These are phyloP conservation scores for Deakozyma indianensis DNA, from an alignment of 805 yeast genomes.

Conservation along the genomic window DNA sequence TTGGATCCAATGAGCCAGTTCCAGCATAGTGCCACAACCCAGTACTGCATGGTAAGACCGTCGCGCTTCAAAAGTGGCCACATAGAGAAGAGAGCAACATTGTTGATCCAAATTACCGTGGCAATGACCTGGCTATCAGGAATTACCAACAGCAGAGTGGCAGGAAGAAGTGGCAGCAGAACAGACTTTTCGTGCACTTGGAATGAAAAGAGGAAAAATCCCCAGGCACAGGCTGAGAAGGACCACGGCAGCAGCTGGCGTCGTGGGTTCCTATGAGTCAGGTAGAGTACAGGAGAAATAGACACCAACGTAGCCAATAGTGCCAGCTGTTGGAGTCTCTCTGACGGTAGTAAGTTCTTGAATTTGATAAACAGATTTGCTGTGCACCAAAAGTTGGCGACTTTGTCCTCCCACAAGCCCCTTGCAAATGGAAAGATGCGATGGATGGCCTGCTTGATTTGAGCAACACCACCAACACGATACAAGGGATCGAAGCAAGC, in stretches of 20 bases:
- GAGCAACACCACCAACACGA: constrained; percentile 23
- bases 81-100: constrained; percentile 70
- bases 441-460: constrained; percentile 39
- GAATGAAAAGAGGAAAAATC: constrained; percentile 80
- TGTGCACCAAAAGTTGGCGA: constrained; percentile 97
- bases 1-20: constrained; percentile 65
- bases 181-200: constrained; percentile 95
- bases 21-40: constrained; percentile 42
- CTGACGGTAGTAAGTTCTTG: constrained; percentile 35
- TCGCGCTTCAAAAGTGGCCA: constrained; percentile 80
- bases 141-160: constrained; percentile 47
- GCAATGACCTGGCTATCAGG: constrained; percentile 44
- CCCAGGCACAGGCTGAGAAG: constrained; percentile 69
- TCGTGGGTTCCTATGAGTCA: constrained; percentile 26
- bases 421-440: constrained; percentile 86
- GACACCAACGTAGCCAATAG: constrained; percentile 25
- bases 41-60: constrained; percentile 57
- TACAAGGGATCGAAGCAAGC: constrained; percentile 48
- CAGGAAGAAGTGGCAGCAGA: constrained; percentile 74
- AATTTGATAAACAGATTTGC: constrained; percentile 66
- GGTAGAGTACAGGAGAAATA: constrained; percentile 33
- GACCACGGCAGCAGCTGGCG: constrained; percentile 44
- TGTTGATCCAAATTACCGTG: constrained; percentile 75
- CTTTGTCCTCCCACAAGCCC: constrained; percentile 94
- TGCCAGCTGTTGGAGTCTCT: constrained; percentile 43